Evolutionary conservation across 139 green algal species (phyloP), one percentile per base, ranked within the genome.

Genomic region (Haematococcus lacustris): DNA sequence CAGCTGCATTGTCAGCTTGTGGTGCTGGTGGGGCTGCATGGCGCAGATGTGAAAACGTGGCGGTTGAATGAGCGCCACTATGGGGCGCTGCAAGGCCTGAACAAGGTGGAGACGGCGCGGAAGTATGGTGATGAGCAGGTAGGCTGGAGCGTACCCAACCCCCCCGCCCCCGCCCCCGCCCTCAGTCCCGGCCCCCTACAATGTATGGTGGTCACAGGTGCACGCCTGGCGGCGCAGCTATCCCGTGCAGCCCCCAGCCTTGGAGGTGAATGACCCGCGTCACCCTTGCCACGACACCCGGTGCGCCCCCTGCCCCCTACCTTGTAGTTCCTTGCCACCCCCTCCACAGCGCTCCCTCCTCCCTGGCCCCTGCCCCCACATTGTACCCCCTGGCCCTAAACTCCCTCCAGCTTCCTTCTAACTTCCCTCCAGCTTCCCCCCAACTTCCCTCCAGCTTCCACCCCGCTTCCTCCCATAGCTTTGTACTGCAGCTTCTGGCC

Each of bases 61-160:
- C 41, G 71, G 71, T 51, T 83, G 28, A 83, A 83, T 62, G 77
- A 83, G 73, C 77, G 77, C n/a, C 73, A 83, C 69, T 83, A 83
- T 51, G 77, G 77, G 26, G 77, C 63, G 4, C 73, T 83, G 68
- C 73, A 78, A 37, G 77, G 77, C 26, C 68, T 83, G 26, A 79
- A 79, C 73, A 83, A 83, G 77, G 68, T 40, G 9, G 47, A 83
- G 69, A 76, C 61, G 21, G 73, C 73, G 9, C 59, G 65, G 7
- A 32, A 32, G n/a, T 72, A 79, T 63, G 77, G 77, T 0, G 72
- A 60, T 13, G 77, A 78, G 38, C 71, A 81, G 71, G 76, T 71
- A 32, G 1, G 53, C 17, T 30, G 57, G 25, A 13, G 5, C 5
- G 57, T 65, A n/a, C n/a, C n/a, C 57, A 65, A 32, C 5, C 13